Conservation (phyloP, 805 yeast species). For the Yarrowia phangngaensis region DNA sequence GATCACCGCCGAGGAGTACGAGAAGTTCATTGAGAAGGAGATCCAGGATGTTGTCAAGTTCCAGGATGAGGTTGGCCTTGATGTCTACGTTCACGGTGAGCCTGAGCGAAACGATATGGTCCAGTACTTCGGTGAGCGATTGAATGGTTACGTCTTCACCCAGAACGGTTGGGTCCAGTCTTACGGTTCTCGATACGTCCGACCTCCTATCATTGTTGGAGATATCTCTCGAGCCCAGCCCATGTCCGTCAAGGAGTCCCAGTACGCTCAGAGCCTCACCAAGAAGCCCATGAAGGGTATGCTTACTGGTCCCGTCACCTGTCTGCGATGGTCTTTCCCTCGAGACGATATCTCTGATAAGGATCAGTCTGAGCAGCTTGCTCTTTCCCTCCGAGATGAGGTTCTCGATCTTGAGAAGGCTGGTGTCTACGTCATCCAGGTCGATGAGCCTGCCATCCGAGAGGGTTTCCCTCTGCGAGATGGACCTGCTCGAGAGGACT, state of each 20-base stretch:
- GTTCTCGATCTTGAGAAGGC: conserved; percentile 97
- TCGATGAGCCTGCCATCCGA: conserved; percentile 99
- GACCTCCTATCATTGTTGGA: conserved; percentile 99
- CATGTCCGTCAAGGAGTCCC: conserved; percentile 98
- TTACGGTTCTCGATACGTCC: conserved; percentile 99
- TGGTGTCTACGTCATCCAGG: conserved; percentile 96
- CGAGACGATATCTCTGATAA: conserved; percentile 94
- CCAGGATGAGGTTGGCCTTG: conserved; percentile 99
- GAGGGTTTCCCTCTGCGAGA: conserved; percentile 99
- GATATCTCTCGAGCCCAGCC: conserved; percentile 98
- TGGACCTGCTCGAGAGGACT: conserved; percentile 93
- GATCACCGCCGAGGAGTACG: conserved; percentile 91
- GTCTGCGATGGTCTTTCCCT: conserved; percentile 99
- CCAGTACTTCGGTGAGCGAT: conserved; percentile 99
- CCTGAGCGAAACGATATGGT: conserved; percentile 99
- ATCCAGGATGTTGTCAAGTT: conserved; percentile 92
- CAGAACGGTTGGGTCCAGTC: conserved; percentile 99
- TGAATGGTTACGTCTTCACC: conserved; percentile 98
- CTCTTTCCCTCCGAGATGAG: conserved; percentile 97
- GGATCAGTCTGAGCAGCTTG: conserved; percentile 93
- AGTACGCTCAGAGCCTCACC: conserved; percentile 96
- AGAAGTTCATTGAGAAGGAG: conserved; percentile 93
- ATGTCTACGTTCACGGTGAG: conserved; percentile 99
- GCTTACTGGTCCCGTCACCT: conserved; percentile 99
- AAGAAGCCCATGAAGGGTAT: conserved; percentile 98